Evolutionary conservation across 2,329 filamentous ascomycete genomes (phyloP).

Genomic region (Hypoxylon sp.): DNA sequence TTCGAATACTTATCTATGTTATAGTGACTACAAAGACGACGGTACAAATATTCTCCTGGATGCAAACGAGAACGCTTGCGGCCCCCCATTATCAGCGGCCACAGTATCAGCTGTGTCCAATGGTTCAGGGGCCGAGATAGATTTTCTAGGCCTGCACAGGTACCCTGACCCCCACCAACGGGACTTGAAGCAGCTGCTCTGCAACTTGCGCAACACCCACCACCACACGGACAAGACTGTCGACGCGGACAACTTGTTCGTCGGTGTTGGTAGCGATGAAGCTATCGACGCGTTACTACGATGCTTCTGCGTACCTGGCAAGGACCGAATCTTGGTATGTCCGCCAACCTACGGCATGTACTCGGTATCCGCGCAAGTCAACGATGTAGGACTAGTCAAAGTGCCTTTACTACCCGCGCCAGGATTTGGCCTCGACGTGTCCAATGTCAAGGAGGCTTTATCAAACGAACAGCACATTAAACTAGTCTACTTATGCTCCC

Average conservation of each 20-base stretch:
- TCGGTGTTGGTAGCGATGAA: constrained; percentile 96
- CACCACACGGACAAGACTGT: constrained; percentile 78
- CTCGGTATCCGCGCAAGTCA: constrained; percentile 89
- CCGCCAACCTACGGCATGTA: constrained; percentile 99
- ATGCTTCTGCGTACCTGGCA: constrained; percentile 88
- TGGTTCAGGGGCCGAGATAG: constrained; percentile 64
- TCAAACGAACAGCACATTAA: constrained; percentile 73
- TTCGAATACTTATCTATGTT: constrained; percentile 45
- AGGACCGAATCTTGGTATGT: constrained; percentile 91
- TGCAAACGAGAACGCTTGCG: constrained; percentile 97
- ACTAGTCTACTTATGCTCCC: constrained; percentile 90
- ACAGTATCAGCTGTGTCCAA: constrained; percentile 55
- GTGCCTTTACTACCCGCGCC: constrained; percentile 81
- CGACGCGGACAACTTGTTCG: constrained; percentile 85
- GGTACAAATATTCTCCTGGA: constrained; percentile 95
- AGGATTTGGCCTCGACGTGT: constrained; percentile 76
- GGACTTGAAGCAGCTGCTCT: constrained; percentile 86
- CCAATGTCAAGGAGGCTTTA: constrained; percentile 72
- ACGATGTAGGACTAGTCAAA: constrained; percentile 86
- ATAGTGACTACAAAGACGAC: constrained; percentile 97
- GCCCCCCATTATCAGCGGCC: constrained; percentile 73
- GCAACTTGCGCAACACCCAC: constrained; percentile 86
- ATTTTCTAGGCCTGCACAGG: constrained; percentile 85
- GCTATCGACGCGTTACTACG: constrained; percentile 93
- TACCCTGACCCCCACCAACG: constrained; percentile 97